Conservation (phyloP, 352 stramenopile genomes). For the Sclerospora graminicola region DNA sequence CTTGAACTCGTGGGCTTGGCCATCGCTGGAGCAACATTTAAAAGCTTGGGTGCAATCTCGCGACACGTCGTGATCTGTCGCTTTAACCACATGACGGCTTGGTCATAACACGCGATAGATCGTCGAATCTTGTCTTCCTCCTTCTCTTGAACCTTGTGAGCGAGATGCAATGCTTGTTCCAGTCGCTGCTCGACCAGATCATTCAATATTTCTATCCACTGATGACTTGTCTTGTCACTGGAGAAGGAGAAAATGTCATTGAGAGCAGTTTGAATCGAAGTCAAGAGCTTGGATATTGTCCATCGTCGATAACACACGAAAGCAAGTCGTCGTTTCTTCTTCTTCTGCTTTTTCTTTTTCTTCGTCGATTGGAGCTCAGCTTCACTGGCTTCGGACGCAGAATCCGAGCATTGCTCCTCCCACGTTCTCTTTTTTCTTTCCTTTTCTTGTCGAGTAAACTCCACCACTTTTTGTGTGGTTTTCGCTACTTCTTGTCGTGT, state of each 20-base stretch:
- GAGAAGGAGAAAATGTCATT: constrained; percentile 11
- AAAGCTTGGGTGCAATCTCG: constrained; percentile 5
- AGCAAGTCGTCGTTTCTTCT: constrained; percentile 6
- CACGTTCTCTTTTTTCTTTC: neutral
- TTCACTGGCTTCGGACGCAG: constrained; percentile 3
- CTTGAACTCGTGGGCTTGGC: constrained; percentile 1
- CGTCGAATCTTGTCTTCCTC: constrained; percentile 13
- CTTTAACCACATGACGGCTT: constrained; percentile 38
- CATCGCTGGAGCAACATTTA: constrained; percentile 7
- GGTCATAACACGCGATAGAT: constrained; percentile 27
- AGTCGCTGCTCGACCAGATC: constrained; percentile 23
- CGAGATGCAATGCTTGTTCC: constrained; percentile 8
- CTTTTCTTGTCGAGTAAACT: neutral
- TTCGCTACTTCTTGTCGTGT: constrained; percentile 13
- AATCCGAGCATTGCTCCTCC: constrained; percentile 11
- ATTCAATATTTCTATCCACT: constrained; percentile 17
- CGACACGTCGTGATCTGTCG: constrained; percentile 22
- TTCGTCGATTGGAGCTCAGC: constrained; percentile 2
- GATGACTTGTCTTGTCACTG: constrained; percentile 12
- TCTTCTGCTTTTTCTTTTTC: constrained; percentile 4
- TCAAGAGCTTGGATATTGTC: constrained; percentile 37
- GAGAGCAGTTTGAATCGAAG: constrained; percentile 22
- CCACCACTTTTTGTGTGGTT: neutral
- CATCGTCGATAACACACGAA: constrained; percentile 27
- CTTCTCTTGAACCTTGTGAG: constrained; percentile 7